Evolutionary conservation across 1,284 basidiomycete genomes (phyloP).

Genomic region (Exsudoporus floridanus): DNA sequence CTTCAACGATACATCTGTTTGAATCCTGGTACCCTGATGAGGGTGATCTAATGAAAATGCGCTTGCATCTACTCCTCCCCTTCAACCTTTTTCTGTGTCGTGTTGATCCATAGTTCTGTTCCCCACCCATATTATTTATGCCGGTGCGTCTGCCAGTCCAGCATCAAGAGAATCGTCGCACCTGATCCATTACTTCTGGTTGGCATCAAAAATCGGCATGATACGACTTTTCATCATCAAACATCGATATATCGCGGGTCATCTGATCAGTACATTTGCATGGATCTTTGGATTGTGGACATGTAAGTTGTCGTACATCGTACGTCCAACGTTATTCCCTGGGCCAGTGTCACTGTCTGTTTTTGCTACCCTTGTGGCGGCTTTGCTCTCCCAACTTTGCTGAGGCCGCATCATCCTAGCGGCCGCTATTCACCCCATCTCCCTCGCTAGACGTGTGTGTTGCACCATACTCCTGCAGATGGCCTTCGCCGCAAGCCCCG

Average conservation of each 20-base stretch:
- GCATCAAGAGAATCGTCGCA: background rate
- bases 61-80: background rate
- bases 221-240: background rate
- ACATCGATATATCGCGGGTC: background rate
- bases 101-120: background rate
- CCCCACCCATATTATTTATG: background rate
- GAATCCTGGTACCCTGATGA: background rate
- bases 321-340: background rate
- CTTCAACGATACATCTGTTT: background rate
- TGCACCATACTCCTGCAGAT: background rate
- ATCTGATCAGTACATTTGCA: background rate
- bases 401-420: background rate
- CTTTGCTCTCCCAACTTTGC: background rate
- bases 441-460: background rate
- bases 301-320: background rate
- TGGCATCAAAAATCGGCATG: background rate
- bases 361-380: background rate
- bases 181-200: background rate
- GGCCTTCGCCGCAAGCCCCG: background rate
- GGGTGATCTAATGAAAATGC: background rate
- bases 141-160: slow-evolving; percentile 11
- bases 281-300: background rate
- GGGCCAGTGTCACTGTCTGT: background rate
- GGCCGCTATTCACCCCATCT: background rate
- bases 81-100: background rate